Percentiles rank a stretch among this genome's conserved stretches.
Conservation (phyloP, 805 yeast genomes). For the Ogataea henricii region DNA sequence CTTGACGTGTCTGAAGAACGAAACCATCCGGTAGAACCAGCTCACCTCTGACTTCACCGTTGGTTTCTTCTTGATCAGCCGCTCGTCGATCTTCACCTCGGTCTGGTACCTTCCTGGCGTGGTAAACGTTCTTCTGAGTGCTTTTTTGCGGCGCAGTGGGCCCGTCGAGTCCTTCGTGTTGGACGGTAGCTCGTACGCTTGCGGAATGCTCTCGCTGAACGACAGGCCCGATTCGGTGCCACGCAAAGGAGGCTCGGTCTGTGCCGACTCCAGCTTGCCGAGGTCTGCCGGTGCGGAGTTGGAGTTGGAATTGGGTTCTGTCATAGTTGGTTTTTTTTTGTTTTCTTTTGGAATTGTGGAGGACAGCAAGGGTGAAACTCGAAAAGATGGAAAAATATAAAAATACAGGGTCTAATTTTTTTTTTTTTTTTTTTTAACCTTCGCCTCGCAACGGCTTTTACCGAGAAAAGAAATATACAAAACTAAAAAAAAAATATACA, state of each 20-base stretch:
- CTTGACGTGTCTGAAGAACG: conserved; percentile 15
- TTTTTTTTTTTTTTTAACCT: not conserved
- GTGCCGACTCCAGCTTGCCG: conserved; percentile 1
- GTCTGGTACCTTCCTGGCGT: conserved; percentile 21
- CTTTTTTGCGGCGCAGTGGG: conserved; percentile 3
- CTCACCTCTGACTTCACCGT: conserved; percentile 18
- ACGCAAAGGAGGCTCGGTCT: conserved; percentile 1
- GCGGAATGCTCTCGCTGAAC: not conserved
- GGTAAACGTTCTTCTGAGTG: conserved; percentile 11
- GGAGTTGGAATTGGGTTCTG: no score
- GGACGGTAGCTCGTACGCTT: conserved; percentile 1
- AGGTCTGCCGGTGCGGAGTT: not conserved
- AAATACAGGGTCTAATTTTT: conserved; percentile 1
- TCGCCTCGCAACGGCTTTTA: not conserved
- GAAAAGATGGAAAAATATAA: not conserved
- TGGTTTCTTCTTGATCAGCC: conserved; percentile 12
- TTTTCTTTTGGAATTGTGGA: no score
- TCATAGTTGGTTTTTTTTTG: no score
- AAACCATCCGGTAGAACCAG: conserved; percentile 16
- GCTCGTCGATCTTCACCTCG: conserved; percentile 16
- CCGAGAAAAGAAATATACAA: no score
- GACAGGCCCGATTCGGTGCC: not conserved
- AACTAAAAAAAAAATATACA: no score
- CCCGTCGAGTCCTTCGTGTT: not conserved
- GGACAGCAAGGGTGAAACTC: not conserved